These are phyloP conservation scores for Penicillium rolfsii DNA, from an alignment of 2,329 filamentous ascomycete species.

Conservation along the genomic window DNA sequence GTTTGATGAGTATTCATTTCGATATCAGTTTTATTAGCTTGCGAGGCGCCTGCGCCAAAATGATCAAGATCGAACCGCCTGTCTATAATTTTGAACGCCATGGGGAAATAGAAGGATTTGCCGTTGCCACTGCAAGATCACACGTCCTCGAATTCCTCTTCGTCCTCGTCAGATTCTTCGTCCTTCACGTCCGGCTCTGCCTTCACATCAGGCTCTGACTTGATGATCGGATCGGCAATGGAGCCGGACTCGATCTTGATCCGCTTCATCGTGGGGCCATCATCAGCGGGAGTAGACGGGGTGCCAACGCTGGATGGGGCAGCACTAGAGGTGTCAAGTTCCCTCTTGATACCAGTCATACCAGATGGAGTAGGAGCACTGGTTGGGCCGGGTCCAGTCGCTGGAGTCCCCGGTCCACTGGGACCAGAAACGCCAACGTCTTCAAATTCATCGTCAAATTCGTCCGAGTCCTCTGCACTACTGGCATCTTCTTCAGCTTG, in stretches of 20 bases:
- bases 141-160: constrained; percentile 51
- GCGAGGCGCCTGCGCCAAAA: constrained; percentile 28
- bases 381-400: constrained; percentile 32
- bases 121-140: constrained; percentile 18
- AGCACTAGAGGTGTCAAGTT: constrained; percentile 45
- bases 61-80: neutral
- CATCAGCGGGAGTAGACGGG: constrained; percentile 42
- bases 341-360: constrained; percentile 41
- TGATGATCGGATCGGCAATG: constrained; percentile 30
- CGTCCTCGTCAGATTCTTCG: constrained; percentile 48
- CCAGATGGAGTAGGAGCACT: constrained; percentile 32
- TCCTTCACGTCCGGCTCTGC: constrained; percentile 34
- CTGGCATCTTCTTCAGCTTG: constrained; percentile 48
- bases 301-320: constrained; percentile 44
- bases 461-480: constrained; percentile 46
- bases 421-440: constrained; percentile 47
- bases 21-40: neutral
- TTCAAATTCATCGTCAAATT: constrained; percentile 50
- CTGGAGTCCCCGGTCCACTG: constrained; percentile 42
- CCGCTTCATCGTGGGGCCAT: constrained; percentile 49
- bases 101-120: neutral
- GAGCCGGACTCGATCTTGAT: constrained; percentile 35
- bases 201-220: constrained; percentile 24
- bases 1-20: neutral
- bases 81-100: constrained; percentile 5